Percentiles rank a stretch among this genome's conserved stretches.
These are phyloP conservation scores for Nannizzia gypsea DNA, from an alignment of 2,329 filamentous ascomycete species.

Conservation along the genomic window DNA sequence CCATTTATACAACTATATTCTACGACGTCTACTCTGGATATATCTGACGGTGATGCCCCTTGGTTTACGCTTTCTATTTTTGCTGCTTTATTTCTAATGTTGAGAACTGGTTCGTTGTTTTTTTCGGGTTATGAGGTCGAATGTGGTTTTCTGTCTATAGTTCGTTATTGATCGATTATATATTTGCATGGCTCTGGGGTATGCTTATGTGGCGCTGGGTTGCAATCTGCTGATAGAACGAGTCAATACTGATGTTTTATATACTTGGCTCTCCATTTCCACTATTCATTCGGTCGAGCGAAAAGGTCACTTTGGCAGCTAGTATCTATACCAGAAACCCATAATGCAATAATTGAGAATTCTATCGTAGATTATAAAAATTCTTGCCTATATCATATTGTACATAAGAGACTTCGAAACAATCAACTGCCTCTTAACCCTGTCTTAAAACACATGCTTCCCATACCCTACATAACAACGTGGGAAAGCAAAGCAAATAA, in stretches of 20 bases:
- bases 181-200: background rate
- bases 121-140: background rate
- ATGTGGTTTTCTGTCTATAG: background rate
- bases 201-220: background rate
- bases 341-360: background rate
- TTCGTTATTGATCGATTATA: background rate
- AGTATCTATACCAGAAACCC: too few species aligned
- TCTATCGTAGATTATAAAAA: background rate
- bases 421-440: background rate
- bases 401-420: slow-evolving; percentile 5
- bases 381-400: background rate
- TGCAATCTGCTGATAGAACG: background rate
- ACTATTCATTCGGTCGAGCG: background rate
- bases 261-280: background rate
- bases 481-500: background rate
- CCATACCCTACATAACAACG: background rate
- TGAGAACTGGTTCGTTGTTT: background rate
- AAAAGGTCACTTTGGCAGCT: background rate
- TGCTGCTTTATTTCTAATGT: background rate
- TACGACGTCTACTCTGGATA: background rate
- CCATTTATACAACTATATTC: background rate
- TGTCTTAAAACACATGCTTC: slow-evolving; percentile 2
- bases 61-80: background rate
- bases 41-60: background rate
- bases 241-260: background rate